A percentile compares a stretch with the other conserved stretches of the same genome.
Conservation (phyloP, 495 filamentous ascomycete genomes). For the Talaromyces proteolyticus region DNA sequence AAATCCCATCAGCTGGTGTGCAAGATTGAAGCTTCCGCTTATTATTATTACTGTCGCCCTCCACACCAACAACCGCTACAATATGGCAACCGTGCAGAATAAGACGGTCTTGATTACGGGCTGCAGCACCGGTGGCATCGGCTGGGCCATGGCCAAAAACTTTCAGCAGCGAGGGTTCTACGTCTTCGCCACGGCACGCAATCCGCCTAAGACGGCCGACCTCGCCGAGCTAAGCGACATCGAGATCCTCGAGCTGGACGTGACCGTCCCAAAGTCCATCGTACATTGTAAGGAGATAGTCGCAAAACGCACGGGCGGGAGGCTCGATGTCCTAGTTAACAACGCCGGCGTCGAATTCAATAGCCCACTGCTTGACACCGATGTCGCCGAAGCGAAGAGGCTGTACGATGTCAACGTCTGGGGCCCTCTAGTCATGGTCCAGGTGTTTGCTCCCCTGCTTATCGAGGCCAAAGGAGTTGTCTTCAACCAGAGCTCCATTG, state of each 20-base stretch:
- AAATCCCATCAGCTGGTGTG: no score
- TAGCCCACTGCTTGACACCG: conserved; percentile 31
- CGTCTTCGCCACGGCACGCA: conserved; percentile 32
- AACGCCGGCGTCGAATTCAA: conserved; percentile 52
- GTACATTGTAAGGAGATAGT: no score
- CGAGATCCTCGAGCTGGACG: conserved; percentile 15
- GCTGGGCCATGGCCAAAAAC: conserved; percentile 27
- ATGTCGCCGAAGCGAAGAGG: conserved; percentile 27
- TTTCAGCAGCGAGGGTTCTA: conserved; percentile 29
- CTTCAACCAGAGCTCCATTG: conserved; percentile 38
- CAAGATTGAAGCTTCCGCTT: no score
- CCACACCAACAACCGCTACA: no score
- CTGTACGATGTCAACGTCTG: conserved; percentile 47
- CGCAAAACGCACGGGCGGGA: no score
- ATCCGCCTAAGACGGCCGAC: conserved; percentile 20
- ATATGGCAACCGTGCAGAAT: no score
- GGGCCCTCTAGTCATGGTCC: conserved; percentile 37
- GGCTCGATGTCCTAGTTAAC: conserved; percentile 56
- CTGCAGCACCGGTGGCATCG: conserved; percentile 39
- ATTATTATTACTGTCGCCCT: no score
- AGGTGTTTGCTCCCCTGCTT: conserved; percentile 43
- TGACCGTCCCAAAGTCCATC: conserved; percentile 7
- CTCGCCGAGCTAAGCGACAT: conserved; percentile 11
- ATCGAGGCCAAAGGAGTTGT: conserved; percentile 33
- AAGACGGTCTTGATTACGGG: no score